Percentiles rank a stretch among this genome's conserved stretches.
Evolutionary conservation across 2,329 filamentous ascomycete genomes (phyloP).

Genomic region (Ambrosiella beaveri): DNA sequence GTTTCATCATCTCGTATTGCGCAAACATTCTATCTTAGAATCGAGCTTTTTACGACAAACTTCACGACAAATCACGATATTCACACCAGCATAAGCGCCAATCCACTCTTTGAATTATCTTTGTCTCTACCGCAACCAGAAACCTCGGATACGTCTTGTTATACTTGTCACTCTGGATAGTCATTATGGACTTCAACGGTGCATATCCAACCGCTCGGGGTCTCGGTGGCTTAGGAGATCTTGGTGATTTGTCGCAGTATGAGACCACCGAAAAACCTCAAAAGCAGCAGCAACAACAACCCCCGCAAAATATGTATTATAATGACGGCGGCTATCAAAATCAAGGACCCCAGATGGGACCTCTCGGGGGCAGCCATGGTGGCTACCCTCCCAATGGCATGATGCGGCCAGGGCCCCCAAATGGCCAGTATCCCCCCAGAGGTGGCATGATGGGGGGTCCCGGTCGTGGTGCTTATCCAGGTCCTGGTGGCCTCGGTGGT

Average conservation of each 20-base stretch:
- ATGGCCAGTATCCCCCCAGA: conserved; percentile 24
- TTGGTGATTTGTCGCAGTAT: conserved; percentile 1
- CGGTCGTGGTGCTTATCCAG: conserved; percentile 6
- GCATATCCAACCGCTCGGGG: conserved; percentile 9
- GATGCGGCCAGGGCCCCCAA: conserved; percentile 25
- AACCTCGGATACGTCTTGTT: background rate
- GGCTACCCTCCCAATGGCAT: conserved; percentile 21
- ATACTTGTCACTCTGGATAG: background rate
- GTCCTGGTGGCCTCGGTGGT: conserved; percentile 6
- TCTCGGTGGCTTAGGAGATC: background rate
- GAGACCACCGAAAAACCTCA: background rate
- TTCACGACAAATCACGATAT: background rate
- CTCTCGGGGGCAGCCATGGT: conserved; percentile 24
- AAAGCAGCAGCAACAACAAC: background rate
- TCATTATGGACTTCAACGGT: conserved; percentile 9
- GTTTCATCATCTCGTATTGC: too few relatives aligned
- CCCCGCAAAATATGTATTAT: conserved; percentile 32
- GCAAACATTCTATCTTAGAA: too few relatives aligned
- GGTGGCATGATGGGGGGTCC: conserved; percentile 15
- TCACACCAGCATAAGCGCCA: background rate
- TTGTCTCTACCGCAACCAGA: background rate
- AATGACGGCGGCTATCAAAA: conserved; percentile 30
- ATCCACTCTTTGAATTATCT: background rate
- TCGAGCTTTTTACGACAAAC: background rate
- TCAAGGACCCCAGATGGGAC: conserved; percentile 22